Conservation (phyloP, 768 basidiomycete species). For the Macrolepiota fuliginosa region DNA sequence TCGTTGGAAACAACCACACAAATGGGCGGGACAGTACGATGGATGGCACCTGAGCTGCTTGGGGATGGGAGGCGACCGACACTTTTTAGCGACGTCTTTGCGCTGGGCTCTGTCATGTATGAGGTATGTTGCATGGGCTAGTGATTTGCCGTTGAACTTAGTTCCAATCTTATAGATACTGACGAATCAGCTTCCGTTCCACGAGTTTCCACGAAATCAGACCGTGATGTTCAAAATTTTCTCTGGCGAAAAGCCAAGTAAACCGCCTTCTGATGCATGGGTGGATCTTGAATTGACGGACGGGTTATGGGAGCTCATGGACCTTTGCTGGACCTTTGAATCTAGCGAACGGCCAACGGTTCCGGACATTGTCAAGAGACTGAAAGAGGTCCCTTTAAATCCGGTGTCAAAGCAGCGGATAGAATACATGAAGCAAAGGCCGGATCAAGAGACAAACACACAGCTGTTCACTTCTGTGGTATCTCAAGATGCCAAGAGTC, state of each 20-base stretch:
- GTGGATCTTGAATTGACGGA: no score
- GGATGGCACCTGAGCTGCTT: constrained; percentile 24
- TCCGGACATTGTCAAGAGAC: neutral
- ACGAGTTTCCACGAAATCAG: constrained; percentile 14
- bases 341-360: neutral
- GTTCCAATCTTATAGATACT: constrained; percentile 19
- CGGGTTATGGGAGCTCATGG: neutral
- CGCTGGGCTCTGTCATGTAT: constrained; percentile 20
- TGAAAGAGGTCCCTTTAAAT: neutral
- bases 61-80: constrained; percentile 9
- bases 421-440: no score
- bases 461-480: no score
- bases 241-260: neutral
- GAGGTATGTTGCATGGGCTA: constrained; percentile 16
- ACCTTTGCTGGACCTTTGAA: neutral
- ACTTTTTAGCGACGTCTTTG: constrained; percentile 19
- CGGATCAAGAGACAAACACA: no score
- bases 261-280: constrained; percentile 9
- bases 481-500: no score
- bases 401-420: no score
- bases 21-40: constrained; percentile 18
- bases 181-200: constrained; percentile 20
- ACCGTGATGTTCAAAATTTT: constrained; percentile 17
- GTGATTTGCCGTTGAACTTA: constrained; percentile 14
- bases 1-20: constrained; percentile 11